Conservation (phyloP, 2,329 filamentous ascomycete genomes). For the Pezicula carpinea region DNA sequence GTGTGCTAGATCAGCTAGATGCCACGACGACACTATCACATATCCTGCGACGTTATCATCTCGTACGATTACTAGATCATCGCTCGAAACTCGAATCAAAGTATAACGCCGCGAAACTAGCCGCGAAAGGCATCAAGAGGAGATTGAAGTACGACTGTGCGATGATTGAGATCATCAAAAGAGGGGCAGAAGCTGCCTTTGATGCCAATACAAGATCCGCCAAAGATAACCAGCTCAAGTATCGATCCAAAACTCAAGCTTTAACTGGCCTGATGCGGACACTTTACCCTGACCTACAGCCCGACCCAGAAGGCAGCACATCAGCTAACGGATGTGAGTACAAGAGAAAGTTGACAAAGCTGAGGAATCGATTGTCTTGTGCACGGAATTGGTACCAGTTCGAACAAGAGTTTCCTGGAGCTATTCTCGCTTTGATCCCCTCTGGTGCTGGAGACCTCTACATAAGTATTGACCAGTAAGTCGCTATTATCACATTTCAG, state of each 20-base stretch:
- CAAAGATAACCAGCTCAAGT: slow-evolving; percentile 1
- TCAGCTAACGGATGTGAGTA: neutral
- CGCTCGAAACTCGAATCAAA: slow-evolving; percentile 2
- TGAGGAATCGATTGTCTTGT: neutral
- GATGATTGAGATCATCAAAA: slow-evolving; percentile 1
- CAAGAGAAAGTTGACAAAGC: neutral
- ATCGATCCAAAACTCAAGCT: slow-evolving; percentile 1
- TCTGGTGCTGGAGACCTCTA: slow-evolving; percentile 1
- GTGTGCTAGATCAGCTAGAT: slow-evolving; percentile 1
- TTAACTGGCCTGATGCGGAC: slow-evolving; percentile 1
- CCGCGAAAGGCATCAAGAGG: neutral
- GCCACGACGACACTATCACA: slow-evolving; percentile 1
- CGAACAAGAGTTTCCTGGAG: slow-evolving; percentile 1
- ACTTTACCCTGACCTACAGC: neutral
- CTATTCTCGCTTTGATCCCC: slow-evolving; percentile 2
- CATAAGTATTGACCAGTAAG: slow-evolving; percentile 2
- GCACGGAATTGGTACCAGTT: slow-evolving; percentile 2
- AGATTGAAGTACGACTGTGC: neutral
- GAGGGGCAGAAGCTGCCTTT: neutral
- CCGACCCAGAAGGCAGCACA: neutral
- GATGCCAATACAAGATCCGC: neutral
- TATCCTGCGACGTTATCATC: slow-evolving; percentile 2
- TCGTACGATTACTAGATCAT: slow-evolving; percentile 2
- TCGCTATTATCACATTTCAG: neutral
- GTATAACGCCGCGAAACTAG: neutral